phyloP scores from a whole-genome alignment of 2,329 filamentous ascomycete species.

The Trichoderma lentiforme region DNA sequence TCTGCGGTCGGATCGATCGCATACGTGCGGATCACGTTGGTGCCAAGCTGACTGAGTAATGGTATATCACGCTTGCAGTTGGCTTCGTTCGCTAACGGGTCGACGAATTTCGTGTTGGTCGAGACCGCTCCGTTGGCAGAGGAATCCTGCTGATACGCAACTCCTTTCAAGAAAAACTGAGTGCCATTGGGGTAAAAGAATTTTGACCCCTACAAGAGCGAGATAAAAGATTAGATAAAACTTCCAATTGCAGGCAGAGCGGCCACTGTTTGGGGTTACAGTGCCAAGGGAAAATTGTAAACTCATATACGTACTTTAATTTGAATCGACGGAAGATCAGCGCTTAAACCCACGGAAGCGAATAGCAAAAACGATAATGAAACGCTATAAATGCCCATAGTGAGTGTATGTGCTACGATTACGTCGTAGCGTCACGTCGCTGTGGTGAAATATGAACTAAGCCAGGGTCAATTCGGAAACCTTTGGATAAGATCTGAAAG shows the following conservation, averaged over 20 bases:
- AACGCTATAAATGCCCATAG: background rate
- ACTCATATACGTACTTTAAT: background rate
- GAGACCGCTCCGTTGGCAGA: constrained; percentile 51
- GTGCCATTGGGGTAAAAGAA: constrained; percentile 81
- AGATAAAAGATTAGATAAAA: background rate
- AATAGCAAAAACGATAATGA: background rate
- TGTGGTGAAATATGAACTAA: background rate
- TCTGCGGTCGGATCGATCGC: constrained; percentile 77
- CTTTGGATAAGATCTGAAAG: background rate
- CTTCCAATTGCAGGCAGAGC: background rate
- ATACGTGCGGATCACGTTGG: constrained; percentile 94
- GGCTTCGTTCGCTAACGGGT: constrained; percentile 72
- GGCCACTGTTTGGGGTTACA: background rate
- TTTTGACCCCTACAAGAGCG: constrained; percentile 62
- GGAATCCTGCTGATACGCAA: constrained; percentile 89
- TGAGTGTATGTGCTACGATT: background rate
- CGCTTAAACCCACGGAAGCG: background rate
- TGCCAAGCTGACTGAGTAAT: constrained; percentile 71
- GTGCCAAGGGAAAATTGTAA: background rate
- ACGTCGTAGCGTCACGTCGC: background rate
- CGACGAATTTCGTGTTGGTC: constrained; percentile 59
- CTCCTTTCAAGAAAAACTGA: constrained; percentile 77
- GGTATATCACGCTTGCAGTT: constrained; percentile 83
- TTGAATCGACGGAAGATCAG: background rate
- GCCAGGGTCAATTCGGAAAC: background rate